Base-by-base conservation (phyloP, 768 basidiomycete genomes). In the Phlegmacium glaucopus region DNA sequence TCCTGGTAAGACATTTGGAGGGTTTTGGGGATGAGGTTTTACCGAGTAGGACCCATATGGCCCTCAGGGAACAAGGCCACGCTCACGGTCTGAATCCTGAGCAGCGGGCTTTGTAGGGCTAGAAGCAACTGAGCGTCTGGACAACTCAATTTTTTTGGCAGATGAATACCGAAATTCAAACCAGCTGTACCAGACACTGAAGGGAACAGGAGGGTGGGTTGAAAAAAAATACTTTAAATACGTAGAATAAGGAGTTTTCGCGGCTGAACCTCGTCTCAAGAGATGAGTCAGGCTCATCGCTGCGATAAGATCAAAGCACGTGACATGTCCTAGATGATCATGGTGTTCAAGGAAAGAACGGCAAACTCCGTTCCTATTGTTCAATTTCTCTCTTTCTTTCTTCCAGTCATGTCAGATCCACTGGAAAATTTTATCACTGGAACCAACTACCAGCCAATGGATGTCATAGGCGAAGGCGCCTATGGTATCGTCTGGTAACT, bases 401-500 rank as follows among this genome's bases (percentile, higher is more conserved):
- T 25, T 49, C 16, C 39, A 17, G 48, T 42, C 47, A 58, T 62
- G 53, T 34, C 54, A 18, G 65, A 67, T 37, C 54, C 59, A 39
- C 54, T 65, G 47, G 68, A 51, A 34, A 70, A 66, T 47, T 84
- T 83, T 48, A 67, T 72, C 47, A 75, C 77, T 44, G 77, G 73
- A 36, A 67, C 71, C 43, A 64, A 70, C 59, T 94, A 94, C 64
- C 77, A 82, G 61, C 80, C 89, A 1, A 68, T 88, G 40, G 88
- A 91, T 65, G 82, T 90, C 50, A 90, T 94, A 44, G 94, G 95
- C 27, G 95, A 97, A 61, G 95, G 94, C 35, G 94, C 92, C 11
- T 95, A 95, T 68, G 94, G 94, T 32, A 82, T 94, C 60, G 94
- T 96, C 38, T 86, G 86, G 74, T 73, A 43, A 53, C 47, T 36